These are phyloP conservation scores for Syzygium malaccense DNA, from an alignment of 441 rosid species.

Conservation along the genomic window DNA sequence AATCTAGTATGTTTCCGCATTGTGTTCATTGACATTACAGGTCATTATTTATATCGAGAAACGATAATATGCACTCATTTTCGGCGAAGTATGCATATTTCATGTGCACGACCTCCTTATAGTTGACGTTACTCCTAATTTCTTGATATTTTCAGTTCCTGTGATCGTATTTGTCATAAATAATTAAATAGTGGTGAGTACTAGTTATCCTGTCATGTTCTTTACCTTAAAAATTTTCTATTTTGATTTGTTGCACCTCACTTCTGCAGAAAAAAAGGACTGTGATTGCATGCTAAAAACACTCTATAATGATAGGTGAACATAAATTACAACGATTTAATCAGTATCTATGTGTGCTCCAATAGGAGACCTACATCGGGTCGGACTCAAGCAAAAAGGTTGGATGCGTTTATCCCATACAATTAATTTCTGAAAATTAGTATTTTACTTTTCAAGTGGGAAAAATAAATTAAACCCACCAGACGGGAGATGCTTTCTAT, in stretches of 20 bases:
- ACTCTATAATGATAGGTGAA: not conserved
- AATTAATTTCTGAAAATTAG: not conserved
- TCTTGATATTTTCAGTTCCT: not conserved
- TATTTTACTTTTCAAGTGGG: not conserved
- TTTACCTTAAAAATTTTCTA: not conserved
- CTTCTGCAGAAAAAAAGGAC: not conserved
- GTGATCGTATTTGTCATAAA: not conserved
- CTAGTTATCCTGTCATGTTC: not conserved
- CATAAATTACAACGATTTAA: not conserved
- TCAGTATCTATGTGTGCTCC: not conserved
- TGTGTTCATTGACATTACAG: not conserved
- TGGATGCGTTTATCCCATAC: not conserved
- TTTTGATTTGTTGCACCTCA: not conserved
- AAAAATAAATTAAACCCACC: too few species aligned
- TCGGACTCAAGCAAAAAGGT: not conserved
- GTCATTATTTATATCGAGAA: not conserved
- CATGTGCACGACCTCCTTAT: not conserved
- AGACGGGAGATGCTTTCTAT: accelerated
- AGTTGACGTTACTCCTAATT: not conserved
- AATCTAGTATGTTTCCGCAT: accelerated
- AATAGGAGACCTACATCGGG: not conserved
- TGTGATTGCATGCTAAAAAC: not conserved
- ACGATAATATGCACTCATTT: accelerated
- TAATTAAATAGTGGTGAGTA: not conserved
- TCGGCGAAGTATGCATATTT: not conserved